Base-by-base conservation (phyloP, 345 rosid species). In the Populus euphratica region DNA sequence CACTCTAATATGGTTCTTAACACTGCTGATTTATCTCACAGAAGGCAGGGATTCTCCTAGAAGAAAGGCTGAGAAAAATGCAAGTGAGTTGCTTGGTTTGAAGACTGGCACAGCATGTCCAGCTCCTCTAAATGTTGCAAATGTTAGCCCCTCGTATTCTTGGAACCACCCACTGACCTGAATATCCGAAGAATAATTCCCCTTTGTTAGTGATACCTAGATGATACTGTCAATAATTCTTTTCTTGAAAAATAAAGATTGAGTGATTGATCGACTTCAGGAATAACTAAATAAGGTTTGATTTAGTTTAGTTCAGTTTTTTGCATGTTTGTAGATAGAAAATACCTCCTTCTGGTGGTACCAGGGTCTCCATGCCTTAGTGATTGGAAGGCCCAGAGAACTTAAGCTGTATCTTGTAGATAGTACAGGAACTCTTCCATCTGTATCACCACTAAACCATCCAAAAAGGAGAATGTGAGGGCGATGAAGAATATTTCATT, bases 41-140 rank as follows among this genome's bases (percentile, higher is more conserved):
- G 80, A 75, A 25, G 85, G 82, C 13, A 82, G 91, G 69, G 85
- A 43, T 50, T 82, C 81, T 13, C 93, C 97, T 0, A 33, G 81
- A 50, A 94, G 92, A 74, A 90, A 94, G 61, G 94, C 85, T 0
- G 93, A 83, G 89, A 93, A 93, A 61, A 93, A 80, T 6, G 89
- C 88, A 0, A 93, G 94, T 0, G 98, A 91, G 14, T 86, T 85
- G 13, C 92, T 83, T 2, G 96, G 98, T 74, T 93, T 91, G 87
- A 93, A 92, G 73, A 84, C 52, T 10, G 99, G 99, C 50, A 95
- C 99, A 0, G 97, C 97, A 79, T 95, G 99, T 16, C 99, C 99
- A n/a, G 99, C 99, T 77, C 98, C 99, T 87, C 97, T 89, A 73
- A 95, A 89, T 18, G 99, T 95, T 39, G 96, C 93, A 78, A 92